phyloP scores from a whole-genome alignment of 495 filamentous ascomycete species.

The Ramalina peruviana region DNA sequence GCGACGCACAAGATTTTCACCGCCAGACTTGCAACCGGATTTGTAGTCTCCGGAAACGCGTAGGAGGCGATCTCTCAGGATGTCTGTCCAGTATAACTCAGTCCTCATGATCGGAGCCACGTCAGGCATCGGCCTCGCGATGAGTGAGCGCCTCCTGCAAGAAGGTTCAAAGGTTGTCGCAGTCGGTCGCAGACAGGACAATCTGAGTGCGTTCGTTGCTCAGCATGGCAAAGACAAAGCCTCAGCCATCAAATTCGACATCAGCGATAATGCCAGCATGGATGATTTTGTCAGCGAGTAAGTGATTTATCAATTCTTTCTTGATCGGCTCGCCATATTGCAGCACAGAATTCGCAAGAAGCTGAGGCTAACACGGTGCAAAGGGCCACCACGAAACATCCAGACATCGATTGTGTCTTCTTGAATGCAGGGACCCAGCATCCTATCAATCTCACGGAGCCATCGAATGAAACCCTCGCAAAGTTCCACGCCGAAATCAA shows the following conservation, averaged over 20 bases:
- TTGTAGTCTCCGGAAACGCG: no score
- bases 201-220: slow-evolving; percentile 43
- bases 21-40: no score
- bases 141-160: slow-evolving; percentile 47
- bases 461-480: slow-evolving; percentile 37
- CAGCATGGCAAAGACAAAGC: slow-evolving; percentile 42
- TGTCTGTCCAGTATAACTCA: slow-evolving; percentile 49
- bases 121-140: slow-evolving; percentile 50
- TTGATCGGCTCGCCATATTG: no score
- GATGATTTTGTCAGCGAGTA: slow-evolving; percentile 37
- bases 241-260: slow-evolving; percentile 41
- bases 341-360: no score
- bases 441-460: slow-evolving; percentile 42
- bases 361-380: background rate
- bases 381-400: slow-evolving; percentile 41
- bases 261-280: slow-evolving; percentile 43
- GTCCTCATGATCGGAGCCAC: slow-evolving; percentile 60
- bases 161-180: slow-evolving; percentile 46
- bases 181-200: slow-evolving; percentile 49
- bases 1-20: no score
- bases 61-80: slow-evolving; percentile 14
- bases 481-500: slow-evolving; percentile 38
- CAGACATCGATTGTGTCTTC: slow-evolving; percentile 29
- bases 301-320: background rate
- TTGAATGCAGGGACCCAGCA: slow-evolving; percentile 31